A percentile compares a stretch with the other conserved stretches of the same genome.
These are phyloP conservation scores for Hypoxylon intermedium DNA, from an alignment of 495 filamentous ascomycete species.

Conservation along the genomic window DNA sequence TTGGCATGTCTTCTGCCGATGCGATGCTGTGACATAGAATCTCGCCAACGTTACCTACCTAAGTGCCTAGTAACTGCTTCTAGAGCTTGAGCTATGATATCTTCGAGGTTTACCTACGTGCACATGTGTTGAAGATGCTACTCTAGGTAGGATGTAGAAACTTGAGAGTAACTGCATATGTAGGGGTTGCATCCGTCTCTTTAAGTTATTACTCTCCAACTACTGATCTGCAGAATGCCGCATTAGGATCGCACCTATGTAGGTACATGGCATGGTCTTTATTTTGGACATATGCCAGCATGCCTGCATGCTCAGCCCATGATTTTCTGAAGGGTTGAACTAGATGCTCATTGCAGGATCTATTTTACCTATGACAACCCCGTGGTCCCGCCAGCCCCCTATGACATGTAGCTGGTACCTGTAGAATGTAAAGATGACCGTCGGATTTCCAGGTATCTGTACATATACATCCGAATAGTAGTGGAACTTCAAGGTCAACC, in stretches of 20 bases:
- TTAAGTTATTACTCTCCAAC: constrained; percentile 1
- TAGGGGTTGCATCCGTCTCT: constrained; percentile 4
- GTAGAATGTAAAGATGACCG: neutral
- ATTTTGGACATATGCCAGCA: too few species aligned
- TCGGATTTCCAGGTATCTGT: neutral
- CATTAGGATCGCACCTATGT: neutral
- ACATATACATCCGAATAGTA: constrained; percentile 9
- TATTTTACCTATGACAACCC: constrained; percentile 3
- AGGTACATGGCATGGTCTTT: neutral
- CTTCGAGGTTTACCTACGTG: too few species aligned
- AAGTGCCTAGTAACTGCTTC: too few species aligned
- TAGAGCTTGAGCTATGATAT: neutral
- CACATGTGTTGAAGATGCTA: too few species aligned
- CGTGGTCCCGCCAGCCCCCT: constrained; percentile 23
- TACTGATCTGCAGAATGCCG: constrained; percentile 7
- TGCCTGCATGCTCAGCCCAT: neutral
- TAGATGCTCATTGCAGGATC: neutral
- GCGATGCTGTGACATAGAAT: too few species aligned
- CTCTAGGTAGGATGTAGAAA: too few species aligned
- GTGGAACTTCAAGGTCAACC: constrained; percentile 21
- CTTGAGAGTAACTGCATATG: neutral
- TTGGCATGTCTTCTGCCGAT: too few species aligned
- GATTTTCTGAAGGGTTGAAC: neutral
- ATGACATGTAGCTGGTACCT: constrained; percentile 20
- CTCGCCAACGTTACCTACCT: too few species aligned